Evolutionary conservation across 2,329 filamentous ascomycete genomes (phyloP), one percentile per base, ranked within the genome.

Genomic region (Neurospora crassa): DNA sequence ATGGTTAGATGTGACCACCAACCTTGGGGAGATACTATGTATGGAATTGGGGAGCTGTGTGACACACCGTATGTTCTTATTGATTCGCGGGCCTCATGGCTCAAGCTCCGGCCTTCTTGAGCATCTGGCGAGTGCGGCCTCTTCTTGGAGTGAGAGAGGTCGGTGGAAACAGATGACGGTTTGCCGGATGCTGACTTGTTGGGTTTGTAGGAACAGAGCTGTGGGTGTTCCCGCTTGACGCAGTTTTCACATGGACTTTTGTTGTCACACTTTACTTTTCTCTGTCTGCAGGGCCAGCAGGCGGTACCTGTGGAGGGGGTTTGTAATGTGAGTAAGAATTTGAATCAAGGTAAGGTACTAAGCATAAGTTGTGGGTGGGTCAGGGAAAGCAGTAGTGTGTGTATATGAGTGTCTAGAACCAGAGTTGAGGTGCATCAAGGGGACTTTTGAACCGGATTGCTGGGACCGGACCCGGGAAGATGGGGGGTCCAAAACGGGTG

Each of bases 241-340:
- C 89, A 91, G 77, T 91, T 91, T 77, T 90, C 88, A 79, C 89
- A 91, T 0, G 89, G 89, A 76, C 89, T 85, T 78, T 90, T 88
- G 79, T 90, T 90, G 81, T 90, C 88, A 78, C 89, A 91, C 80
- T 90, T 90, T 53, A 91, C 89, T 80, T 91, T 90, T 74, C 89
- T 84, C 79, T 90, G 89, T 67, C 89, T 84, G 77, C 89, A 91
- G 14, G 89, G 89, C 88, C 88, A 91, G 76, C 89, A 91, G 5
- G 87, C 87, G 59, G 87, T 89, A 71, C 87, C 87, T 89, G 76
- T 4, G 18, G 70, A 45, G 45, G 40, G n/a, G 16, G 69, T 69
- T 5, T 3, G 24, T 29, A 43, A 11, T 2, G 47, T 59, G 6
- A 59, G 47, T 59, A 53, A 59, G 18, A 24, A 29, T 18, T 69